Conservation (phyloP, 306 rosid species). For the Argentina anserina region DNA sequence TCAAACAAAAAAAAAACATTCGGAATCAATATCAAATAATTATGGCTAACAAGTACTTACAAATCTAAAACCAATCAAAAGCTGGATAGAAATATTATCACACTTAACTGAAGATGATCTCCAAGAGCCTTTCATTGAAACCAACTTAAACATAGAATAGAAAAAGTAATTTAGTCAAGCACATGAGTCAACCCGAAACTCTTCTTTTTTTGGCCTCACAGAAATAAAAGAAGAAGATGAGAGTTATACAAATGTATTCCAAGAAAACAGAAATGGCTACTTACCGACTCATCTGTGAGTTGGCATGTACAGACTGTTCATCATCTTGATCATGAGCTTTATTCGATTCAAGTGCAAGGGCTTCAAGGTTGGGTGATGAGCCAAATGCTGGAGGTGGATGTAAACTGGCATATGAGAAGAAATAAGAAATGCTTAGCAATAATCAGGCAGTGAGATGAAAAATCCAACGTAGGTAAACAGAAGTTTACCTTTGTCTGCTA, state of each 20-base stretch:
- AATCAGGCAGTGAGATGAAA: slow-evolving; percentile 12
- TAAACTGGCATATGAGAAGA: slow-evolving; percentile 42
- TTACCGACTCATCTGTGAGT: slow-evolving; percentile 52
- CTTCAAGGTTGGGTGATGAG: slow-evolving; percentile 97
- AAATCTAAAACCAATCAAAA: background rate
- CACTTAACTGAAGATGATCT: background rate
- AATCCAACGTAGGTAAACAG: background rate
- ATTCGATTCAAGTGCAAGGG: slow-evolving; percentile 73
- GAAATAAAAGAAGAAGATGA: background rate
- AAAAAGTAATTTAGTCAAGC: background rate
- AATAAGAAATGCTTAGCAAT: slow-evolving; percentile 27
- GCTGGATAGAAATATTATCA: background rate
- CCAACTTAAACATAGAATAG: background rate
- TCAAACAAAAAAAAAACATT: background rate
- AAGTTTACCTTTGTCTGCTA: slow-evolving; percentile 55
- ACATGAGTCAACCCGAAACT: background rate
- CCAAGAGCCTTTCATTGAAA: background rate
- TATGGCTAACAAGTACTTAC: background rate
- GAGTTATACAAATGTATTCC: slow-evolving; percentile 9
- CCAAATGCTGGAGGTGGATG: slow-evolving; percentile 99
- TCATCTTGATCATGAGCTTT: slow-evolving; percentile 47
- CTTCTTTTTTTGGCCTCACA: background rate
- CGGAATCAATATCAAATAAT: background rate
- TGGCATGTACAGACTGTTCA: slow-evolving; percentile 69
- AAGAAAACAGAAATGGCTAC: slow-evolving; percentile 16